Conservation (phyloP, 192 early-diverging fungal species). For the Chytriomyces sp. region DNA sequence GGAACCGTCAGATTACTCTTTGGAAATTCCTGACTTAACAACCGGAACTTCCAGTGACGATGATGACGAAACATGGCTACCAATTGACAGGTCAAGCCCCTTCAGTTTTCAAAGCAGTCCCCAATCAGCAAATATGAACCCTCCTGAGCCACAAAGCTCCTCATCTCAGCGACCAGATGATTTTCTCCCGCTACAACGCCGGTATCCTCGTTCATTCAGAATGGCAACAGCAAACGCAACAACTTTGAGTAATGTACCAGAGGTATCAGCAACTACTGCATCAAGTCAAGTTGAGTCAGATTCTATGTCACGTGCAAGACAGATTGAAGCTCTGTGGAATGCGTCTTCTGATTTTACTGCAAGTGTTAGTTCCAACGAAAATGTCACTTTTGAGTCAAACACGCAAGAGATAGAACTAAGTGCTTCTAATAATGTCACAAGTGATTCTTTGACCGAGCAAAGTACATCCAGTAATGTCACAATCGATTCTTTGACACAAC, state of each 20-base stretch:
- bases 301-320: too few relatives aligned
- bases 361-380: not conserved
- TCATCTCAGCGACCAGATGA: not conserved
- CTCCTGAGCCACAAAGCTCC: too few relatives aligned
- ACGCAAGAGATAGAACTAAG: not conserved
- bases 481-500: not conserved
- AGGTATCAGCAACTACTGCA: too few relatives aligned
- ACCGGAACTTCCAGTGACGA: not conserved
- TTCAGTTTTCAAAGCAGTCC: too few relatives aligned
- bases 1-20: not conserved
- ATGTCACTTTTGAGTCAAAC: not conserved
- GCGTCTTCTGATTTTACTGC: too few relatives aligned
- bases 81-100: not conserved
- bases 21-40: not conserved
- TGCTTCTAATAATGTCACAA: not conserved
- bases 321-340: too few relatives aligned
- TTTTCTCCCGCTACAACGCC: not conserved
- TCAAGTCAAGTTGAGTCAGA: too few relatives aligned
- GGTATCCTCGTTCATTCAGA: constrained; percentile 9
- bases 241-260: too few relatives aligned
- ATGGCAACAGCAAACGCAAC: not conserved
- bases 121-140: too few relatives aligned
- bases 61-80: constrained; percentile 13
- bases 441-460: not conserved
- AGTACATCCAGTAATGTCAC: too few relatives aligned